Percentiles rank a stretch among this genome's conserved stretches.
Conservation (phyloP, 345 rosid genomes). For the Angophora floribunda region DNA sequence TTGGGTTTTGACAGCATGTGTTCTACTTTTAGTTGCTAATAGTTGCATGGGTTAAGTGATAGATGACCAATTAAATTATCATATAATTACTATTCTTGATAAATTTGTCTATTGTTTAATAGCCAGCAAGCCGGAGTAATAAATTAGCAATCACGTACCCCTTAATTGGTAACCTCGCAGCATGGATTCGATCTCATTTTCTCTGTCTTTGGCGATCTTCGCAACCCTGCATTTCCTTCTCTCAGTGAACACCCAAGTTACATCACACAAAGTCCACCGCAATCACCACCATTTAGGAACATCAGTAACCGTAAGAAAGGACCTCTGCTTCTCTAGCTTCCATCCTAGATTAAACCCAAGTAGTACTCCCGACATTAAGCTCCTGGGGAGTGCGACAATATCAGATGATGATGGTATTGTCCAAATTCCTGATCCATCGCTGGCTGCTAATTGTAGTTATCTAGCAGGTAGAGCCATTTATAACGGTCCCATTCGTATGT, state of each 20-base stretch:
- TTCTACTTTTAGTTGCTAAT: neutral
- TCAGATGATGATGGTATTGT: neutral
- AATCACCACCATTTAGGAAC: neutral
- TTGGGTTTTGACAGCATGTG: neutral
- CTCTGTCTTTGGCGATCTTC: neutral
- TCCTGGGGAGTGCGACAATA: conserved; percentile 10
- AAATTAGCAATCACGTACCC: neutral
- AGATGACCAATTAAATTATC: neutral
- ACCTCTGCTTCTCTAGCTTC: conserved; percentile 7
- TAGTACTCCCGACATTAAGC: neutral
- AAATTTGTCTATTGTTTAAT: neutral
- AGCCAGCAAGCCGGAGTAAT: neutral
- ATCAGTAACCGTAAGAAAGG: neutral
- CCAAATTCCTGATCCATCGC: conserved; percentile 9
- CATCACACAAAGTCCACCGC: neutral
- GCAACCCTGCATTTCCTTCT: neutral
- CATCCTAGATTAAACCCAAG: neutral
- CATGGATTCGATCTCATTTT: neutral
- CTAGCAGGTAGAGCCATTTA: conserved; percentile 7
- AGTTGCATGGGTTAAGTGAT: neutral
- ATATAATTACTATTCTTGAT: neutral
- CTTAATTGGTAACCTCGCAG: neutral
- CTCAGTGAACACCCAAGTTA: neutral
- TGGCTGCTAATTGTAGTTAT: neutral
- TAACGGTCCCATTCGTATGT: conserved; percentile 2